Evolutionary conservation across 1,284 basidiomycete species (phyloP), one percentile per base, ranked within the genome.

Genomic region (Tilletiopsis washingtonensis): DNA sequence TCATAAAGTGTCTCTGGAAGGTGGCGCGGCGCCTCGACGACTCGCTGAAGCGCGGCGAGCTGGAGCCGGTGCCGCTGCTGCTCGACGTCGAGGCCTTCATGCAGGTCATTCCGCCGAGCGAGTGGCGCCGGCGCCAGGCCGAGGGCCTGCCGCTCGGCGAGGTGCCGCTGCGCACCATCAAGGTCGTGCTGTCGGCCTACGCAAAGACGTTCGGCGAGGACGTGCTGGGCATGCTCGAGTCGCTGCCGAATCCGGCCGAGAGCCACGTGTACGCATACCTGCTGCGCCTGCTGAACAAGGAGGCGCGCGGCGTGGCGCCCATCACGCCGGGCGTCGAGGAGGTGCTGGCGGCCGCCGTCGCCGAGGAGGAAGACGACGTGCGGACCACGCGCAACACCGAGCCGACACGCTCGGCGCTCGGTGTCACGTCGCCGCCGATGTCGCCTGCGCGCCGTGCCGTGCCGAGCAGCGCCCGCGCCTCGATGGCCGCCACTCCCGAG

Each of bases 1-100:
- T 98, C 25, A 78, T 98, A 64, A 98, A 98, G 78, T 99, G 94
- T 74, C 82, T 98, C 27, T 98, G 94, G 94, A 98, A 98, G 76
- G 78, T 97, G 47, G 91, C 91, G 7, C 82, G 93, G 61, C 90
- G 88, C 59, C 87, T 97, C 41, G 90, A 91, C 14, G 85, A 90
- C 62, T 89, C 93, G 71, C 78, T 99, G 40, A 81, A 82, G 57
- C 86, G 89, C 48, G 78, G 82, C 5, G 79, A 82, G 24, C 78
- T 99, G 40, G 85, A 89, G 70, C 85, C 91, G 17, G 84, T 88
- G 15, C 86, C 89, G 59, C 76, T 99, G 19, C 85, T 98, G 69
- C 84, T 84, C n/a, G 86, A 91, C 7, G 84, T 98, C 53, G 94
- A 99, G 73, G 83, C 88, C 57, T 97, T 98, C 76, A 74, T 98